These are phyloP conservation scores for Talaromyces sp. DNA, from an alignment of 2,329 filamentous ascomycete genomes.

Conservation along the genomic window DNA sequence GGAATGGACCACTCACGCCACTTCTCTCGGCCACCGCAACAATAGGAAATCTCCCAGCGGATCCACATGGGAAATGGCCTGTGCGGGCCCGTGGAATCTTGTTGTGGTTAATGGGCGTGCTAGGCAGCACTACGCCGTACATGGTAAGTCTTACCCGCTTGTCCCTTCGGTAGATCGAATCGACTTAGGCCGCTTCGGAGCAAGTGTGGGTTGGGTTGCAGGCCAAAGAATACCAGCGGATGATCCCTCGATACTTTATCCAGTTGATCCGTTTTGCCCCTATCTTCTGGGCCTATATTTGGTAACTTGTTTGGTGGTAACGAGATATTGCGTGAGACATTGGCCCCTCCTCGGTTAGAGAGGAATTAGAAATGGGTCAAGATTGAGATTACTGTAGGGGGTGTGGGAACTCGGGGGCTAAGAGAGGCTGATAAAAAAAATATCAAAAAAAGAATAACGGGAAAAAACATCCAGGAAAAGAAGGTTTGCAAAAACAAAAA, in stretches of 20 bases:
- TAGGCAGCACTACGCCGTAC: conserved; percentile 21
- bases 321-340: not conserved
- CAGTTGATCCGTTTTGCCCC: not conserved
- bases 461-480: not conserved
- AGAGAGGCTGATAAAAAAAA: conserved; percentile 5
- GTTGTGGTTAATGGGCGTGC: not conserved
- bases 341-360: conserved; percentile 1
- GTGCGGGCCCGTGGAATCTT: conserved; percentile 7
- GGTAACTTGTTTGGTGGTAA: not conserved
- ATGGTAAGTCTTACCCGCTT: conserved; percentile 27
- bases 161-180: conserved; percentile 27
- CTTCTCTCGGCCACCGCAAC: not conserved
- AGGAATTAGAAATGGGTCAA: not conserved
- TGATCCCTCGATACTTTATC: conserved; percentile 4
- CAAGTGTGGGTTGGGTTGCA: not conserved
- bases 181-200: conserved; percentile 11
- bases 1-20: not conserved
- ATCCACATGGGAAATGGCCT: conserved; percentile 20
- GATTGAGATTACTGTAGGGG: not conserved
- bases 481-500: not conserved
- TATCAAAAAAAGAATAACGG: not conserved
- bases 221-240: conserved; percentile 2
- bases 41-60: conserved; percentile 11
- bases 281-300: not conserved
- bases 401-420: not conserved